phyloP scores from a whole-genome alignment of 176 grass and related monocot genomes.

The Aechmea fasciata region DNA sequence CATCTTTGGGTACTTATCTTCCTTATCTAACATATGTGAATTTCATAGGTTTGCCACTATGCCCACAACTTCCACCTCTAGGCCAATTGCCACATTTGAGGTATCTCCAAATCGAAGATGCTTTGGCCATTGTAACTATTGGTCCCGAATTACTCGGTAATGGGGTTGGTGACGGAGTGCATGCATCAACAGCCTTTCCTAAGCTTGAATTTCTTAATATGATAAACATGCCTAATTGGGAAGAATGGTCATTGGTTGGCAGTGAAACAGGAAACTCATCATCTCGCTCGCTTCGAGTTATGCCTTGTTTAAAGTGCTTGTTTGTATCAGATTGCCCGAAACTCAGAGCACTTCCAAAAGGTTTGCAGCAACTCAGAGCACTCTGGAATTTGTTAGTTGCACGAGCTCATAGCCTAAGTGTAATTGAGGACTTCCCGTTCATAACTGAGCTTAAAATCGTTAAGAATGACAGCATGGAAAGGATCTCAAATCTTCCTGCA shows the following conservation, averaged over 20 bases:
- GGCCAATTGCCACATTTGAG: constrained; percentile 15
- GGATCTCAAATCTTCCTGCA: constrained; percentile 14
- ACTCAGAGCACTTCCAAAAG: constrained; percentile 19
- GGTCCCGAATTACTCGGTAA: constrained; percentile 11
- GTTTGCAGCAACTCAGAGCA: not conserved
- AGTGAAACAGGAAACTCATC: not conserved
- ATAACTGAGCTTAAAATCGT: not conserved
- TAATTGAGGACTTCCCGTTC: constrained; percentile 18
- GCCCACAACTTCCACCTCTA: constrained; percentile 16
- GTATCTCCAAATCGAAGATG: constrained; percentile 4
- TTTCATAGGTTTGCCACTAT: constrained; percentile 7
- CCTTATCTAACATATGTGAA: constrained; percentile 6
- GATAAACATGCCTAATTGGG: constrained; percentile 21
- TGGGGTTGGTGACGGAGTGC: not conserved
- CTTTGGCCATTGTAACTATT: constrained; percentile 17
- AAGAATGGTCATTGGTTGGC: constrained; percentile 17
- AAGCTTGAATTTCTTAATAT: constrained; percentile 14
- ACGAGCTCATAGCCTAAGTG: not conserved
- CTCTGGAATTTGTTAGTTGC: not conserved
- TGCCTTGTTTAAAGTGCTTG: not conserved
- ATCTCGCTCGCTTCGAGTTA: not conserved
- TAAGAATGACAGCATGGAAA: not conserved
- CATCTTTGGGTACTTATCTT: not conserved
- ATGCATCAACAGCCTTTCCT: constrained; percentile 13
- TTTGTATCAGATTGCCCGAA: not conserved